A percentile compares a stretch with the other conserved stretches of the same genome.
These are phyloP conservation scores for Sherardia arvensis DNA, from an alignment of 257 asterid species.

Conservation along the genomic window DNA sequence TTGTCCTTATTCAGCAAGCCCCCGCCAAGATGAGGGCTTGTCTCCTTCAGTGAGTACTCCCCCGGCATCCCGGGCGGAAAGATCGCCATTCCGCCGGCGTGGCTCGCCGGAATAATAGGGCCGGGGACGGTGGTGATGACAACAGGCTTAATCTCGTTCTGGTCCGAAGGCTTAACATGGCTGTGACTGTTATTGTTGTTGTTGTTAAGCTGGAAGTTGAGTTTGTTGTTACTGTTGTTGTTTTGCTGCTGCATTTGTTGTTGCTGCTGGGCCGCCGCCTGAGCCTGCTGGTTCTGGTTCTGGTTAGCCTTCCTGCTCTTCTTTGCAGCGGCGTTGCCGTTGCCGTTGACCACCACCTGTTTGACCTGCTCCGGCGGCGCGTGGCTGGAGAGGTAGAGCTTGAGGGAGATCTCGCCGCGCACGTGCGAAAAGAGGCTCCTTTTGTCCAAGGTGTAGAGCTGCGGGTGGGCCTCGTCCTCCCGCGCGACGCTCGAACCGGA, in stretches of 20 bases:
- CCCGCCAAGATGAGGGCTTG: conserved; percentile 77
- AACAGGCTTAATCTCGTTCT: conserved; percentile 63
- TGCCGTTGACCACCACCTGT: conserved; percentile 27
- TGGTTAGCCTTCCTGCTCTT: conserved; percentile 58
- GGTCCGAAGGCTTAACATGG: conserved; percentile 40
- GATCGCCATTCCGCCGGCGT: conserved; percentile 12
- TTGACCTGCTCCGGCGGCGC: conserved; percentile 54
- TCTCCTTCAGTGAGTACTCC: conserved; percentile 64
- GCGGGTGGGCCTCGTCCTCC: conserved; percentile 52
- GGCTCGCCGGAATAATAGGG: conserved; percentile 26
- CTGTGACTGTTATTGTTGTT: conserved; percentile 37
- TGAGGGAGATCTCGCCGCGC: conserved; percentile 67
- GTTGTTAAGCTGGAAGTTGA: conserved; percentile 34
- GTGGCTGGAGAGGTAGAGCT: conserved; percentile 59
- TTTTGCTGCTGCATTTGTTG: conserved; percentile 25
- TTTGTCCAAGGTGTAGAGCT: conserved; percentile 65
- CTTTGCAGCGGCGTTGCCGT: conserved; percentile 23
- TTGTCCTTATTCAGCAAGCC: conserved; percentile 39
- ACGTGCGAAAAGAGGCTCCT: conserved; percentile 77
- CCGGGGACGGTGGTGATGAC: conserved; percentile 47
- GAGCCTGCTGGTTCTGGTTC: conserved; percentile 18
- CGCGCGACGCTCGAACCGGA: conserved; percentile 50
- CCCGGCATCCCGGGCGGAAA: conserved; percentile 13
- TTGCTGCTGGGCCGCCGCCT: conserved; percentile 18
- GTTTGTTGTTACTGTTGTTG: too few relatives aligned